Evolutionary conservation across 345 rosid species (phyloP).

Genomic region (Eucalyptus guilfoylei): DNA sequence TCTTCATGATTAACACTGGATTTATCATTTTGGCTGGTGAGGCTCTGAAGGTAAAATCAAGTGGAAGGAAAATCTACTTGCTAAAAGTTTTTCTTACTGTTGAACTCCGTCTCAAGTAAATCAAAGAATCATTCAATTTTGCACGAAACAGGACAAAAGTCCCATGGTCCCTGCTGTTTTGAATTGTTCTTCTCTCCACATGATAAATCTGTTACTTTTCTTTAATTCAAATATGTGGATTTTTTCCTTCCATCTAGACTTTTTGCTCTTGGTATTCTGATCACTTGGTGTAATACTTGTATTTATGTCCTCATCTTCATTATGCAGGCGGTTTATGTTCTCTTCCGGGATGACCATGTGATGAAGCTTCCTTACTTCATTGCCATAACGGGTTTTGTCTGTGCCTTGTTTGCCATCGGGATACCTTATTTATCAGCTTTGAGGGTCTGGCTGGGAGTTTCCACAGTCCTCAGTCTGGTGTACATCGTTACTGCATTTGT

Average conservation of each 20-base stretch:
- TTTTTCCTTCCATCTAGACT: background rate
- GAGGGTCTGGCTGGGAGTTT: conserved; percentile 77
- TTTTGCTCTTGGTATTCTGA: background rate
- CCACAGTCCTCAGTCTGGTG: conserved; percentile 55
- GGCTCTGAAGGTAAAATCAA: conserved; percentile 55
- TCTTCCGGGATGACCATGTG: conserved; percentile 21
- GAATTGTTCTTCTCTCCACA: background rate
- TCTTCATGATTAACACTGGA: conserved; percentile 80
- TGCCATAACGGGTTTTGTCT: conserved; percentile 35
- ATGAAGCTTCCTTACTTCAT: conserved; percentile 56
- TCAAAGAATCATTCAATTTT: background rate
- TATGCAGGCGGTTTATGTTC: conserved; percentile 51
- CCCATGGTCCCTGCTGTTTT: background rate
- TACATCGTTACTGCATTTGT: conserved; percentile 47
- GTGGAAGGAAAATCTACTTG: background rate
- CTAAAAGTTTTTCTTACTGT: background rate
- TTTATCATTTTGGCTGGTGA: conserved; percentile 67
- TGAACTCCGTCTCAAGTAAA: background rate
- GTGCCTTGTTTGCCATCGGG: conserved; percentile 63
- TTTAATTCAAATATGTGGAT: background rate
- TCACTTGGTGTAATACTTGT: background rate
- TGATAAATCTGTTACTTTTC: background rate
- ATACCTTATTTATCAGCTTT: conserved; percentile 84
- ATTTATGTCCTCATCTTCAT: background rate
- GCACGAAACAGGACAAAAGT: background rate